These are phyloP conservation scores for Aspergillus aculeatus DNA, from an alignment of 2,329 filamentous ascomycete genomes.

Conservation along the genomic window DNA sequence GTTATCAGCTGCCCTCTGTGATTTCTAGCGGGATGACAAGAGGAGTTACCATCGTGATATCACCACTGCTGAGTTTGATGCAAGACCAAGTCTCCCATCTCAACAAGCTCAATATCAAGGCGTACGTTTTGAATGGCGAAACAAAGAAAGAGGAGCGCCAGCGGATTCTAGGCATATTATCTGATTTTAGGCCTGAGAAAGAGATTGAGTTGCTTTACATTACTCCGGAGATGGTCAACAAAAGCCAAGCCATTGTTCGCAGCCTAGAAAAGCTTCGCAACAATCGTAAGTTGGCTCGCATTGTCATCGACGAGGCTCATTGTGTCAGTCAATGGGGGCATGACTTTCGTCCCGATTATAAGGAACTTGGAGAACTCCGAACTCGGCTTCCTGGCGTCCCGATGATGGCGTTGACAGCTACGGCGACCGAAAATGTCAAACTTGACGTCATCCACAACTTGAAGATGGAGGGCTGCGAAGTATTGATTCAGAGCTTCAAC, in stretches of 20 bases:
- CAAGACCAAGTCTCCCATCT: constrained; percentile 92
- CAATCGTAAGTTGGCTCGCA: constrained; percentile 72
- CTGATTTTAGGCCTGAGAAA: constrained; percentile 65
- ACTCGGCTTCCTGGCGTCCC: constrained; percentile 73
- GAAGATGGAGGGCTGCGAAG: constrained; percentile 72
- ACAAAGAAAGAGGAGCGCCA: constrained; percentile 62
- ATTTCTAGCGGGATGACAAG: constrained; percentile 73
- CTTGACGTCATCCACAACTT: constrained; percentile 89
- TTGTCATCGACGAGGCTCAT: constrained; percentile 98
- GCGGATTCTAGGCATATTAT: constrained; percentile 65
- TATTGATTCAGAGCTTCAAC: constrained; percentile 93
- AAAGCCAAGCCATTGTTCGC: constrained; percentile 67
- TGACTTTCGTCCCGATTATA: constrained; percentile 96
- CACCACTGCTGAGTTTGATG: constrained; percentile 92
- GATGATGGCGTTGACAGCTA: constrained; percentile 92
- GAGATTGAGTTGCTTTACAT: constrained; percentile 87
- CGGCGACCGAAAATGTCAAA: constrained; percentile 89
- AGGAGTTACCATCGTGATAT: constrained; percentile 92
- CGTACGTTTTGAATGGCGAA: constrained; percentile 78
- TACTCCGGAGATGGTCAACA: constrained; percentile 93
- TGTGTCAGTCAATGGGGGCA: constrained; percentile 99
- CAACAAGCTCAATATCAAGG: constrained; percentile 70
- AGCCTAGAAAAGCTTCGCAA: constrained; percentile 67
- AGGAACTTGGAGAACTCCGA: constrained; percentile 74
- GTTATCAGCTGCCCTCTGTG: constrained; percentile 90